Conservation (phyloP, 2,329 filamentous ascomycete genomes). For the Monilinia fructicola region DNA sequence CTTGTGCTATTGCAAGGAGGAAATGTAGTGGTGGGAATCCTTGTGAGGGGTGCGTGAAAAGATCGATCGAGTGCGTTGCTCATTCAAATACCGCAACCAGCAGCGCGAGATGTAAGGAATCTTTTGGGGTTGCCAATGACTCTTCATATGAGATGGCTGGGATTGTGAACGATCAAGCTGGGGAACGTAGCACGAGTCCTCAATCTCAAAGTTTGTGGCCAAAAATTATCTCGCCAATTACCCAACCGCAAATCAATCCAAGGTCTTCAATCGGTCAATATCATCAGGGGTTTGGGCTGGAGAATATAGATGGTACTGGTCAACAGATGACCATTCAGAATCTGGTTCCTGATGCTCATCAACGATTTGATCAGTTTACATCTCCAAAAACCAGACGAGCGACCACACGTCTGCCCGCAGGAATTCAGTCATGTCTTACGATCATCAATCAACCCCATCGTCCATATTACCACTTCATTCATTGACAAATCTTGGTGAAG, state of each 20-base stretch:
- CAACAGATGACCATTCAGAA: not conserved
- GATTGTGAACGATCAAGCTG: not conserved
- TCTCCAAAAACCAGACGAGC: not conserved
- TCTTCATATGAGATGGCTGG: not conserved
- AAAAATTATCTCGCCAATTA: not conserved
- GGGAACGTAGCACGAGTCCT: not conserved
- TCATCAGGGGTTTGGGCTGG: not conserved
- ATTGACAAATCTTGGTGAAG: not conserved
- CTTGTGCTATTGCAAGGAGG: conserved; percentile 8
- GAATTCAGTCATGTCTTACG: not conserved
- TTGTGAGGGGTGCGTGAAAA: not conserved
- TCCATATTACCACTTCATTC: not conserved
- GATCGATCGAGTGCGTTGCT: not conserved
- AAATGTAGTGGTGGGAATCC: conserved; percentile 13
- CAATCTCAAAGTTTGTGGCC: conserved; percentile 5
- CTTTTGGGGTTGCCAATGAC: not conserved
- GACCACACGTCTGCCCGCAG: not conserved
- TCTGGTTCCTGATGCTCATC: not conserved
- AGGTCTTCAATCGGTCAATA: not conserved
- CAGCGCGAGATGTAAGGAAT: not conserved
- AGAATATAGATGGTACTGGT: not conserved
- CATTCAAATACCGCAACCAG: not conserved
- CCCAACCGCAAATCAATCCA: not conserved
- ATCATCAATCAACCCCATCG: conserved; percentile 1
- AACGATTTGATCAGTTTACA: not conserved